Evolutionary conservation across 2,329 filamentous ascomycete species (phyloP).

Genomic region (Trichophyton rubrum): DNA sequence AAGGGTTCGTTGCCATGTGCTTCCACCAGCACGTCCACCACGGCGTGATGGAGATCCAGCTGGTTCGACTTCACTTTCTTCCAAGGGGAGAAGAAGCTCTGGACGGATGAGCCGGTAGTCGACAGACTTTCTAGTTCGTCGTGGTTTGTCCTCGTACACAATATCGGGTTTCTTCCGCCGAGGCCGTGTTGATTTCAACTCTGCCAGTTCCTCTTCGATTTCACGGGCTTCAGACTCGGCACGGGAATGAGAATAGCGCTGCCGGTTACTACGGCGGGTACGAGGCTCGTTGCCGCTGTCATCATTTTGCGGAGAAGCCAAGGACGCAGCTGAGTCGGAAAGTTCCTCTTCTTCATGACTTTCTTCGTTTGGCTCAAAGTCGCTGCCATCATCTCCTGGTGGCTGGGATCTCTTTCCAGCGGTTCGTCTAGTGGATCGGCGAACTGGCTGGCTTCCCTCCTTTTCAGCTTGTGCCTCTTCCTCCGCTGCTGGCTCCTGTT

Average conservation of each 20-base stretch:
- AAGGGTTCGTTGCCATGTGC: conserved; percentile 62
- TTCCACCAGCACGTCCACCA: conserved; percentile 48
- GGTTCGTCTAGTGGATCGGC: conserved; percentile 31
- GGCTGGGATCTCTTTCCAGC: conserved; percentile 34
- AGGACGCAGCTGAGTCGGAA: conserved; percentile 39
- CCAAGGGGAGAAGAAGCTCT: conserved; percentile 56
- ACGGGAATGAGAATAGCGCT: conserved; percentile 35
- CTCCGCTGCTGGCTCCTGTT: conserved; percentile 21
- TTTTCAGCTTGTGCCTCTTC: conserved; percentile 18
- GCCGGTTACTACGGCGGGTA: conserved; percentile 39
- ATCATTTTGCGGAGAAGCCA: conserved; percentile 27
- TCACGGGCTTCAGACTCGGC: conserved; percentile 42
- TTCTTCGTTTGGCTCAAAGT: conserved; percentile 48
- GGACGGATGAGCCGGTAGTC: conserved; percentile 80
- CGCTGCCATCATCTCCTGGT: conserved; percentile 44
- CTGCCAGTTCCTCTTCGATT: conserved; percentile 46
- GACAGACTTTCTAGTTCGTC: conserved; percentile 51
- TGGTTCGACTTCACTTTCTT: conserved; percentile 58
- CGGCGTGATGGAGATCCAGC: conserved; percentile 57
- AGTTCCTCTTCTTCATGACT: conserved; percentile 40
- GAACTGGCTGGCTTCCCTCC: conserved; percentile 19
- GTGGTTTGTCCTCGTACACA: conserved; percentile 34
- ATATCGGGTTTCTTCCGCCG: conserved; percentile 27
- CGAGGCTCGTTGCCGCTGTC: conserved; percentile 36
- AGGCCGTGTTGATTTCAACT: conserved; percentile 33